Evolutionary conservation across 2,329 filamentous ascomycete genomes (phyloP).

Genomic region (Teratosphaeria pseudoeucalypti): DNA sequence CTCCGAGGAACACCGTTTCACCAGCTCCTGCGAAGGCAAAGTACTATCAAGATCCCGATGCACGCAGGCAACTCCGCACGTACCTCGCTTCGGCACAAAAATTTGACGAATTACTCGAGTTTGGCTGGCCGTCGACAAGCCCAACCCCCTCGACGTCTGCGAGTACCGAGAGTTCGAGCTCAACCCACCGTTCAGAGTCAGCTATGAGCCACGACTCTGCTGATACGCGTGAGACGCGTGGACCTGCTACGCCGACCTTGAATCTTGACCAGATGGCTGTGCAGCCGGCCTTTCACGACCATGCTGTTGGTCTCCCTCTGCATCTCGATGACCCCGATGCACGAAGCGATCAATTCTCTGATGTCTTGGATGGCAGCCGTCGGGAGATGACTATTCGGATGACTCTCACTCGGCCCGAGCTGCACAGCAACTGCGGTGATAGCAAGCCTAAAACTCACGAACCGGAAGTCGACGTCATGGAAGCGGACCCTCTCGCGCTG

Average conservation of each 20-base stretch:
- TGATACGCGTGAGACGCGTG: conserved; percentile 4
- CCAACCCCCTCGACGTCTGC: not conserved
- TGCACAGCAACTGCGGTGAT: conserved; percentile 48
- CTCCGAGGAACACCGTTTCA: not conserved
- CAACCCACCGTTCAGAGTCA: not conserved
- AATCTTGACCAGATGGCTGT: conserved; percentile 12
- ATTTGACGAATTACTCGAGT: conserved; percentile 90
- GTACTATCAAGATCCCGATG: conserved; percentile 85
- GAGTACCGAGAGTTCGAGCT: not conserved
- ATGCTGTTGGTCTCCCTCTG: conserved; percentile 21
- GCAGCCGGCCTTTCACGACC: conserved; percentile 27
- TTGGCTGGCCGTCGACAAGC: conserved; percentile 53
- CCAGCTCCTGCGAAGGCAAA: conserved; percentile 23
- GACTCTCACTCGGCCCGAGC: conserved; percentile 83
- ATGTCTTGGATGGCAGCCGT: not conserved
- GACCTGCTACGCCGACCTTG: conserved; percentile 12
- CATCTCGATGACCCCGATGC: not conserved
- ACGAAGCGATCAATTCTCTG: not conserved
- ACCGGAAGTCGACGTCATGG: conserved; percentile 12
- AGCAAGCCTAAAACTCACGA: conserved; percentile 8
- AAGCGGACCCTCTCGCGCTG: conserved; percentile 44
- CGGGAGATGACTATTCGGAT: conserved; percentile 94
- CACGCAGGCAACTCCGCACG: conserved; percentile 71
- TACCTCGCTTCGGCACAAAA: conserved; percentile 85
- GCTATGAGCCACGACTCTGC: conserved; percentile 1